Conservation (phyloP, 768 basidiomycete species). For the Clathrus columnatus region DNA sequence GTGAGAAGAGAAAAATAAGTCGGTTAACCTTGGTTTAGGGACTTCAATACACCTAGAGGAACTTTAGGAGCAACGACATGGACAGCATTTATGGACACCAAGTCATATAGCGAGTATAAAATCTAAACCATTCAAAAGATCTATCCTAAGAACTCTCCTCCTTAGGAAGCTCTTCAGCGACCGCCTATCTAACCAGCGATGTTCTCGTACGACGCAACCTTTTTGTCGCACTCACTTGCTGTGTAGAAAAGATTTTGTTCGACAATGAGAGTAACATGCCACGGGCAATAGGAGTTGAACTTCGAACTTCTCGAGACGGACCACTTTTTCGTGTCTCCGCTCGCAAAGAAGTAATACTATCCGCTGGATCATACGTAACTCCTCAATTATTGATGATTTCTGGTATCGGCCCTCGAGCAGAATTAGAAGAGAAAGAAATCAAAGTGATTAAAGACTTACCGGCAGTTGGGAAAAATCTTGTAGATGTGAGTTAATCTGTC, state of each 20-base stretch:
- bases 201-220: conserved; percentile 61
- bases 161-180: conserved; percentile 34
- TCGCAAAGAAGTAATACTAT: too few relatives aligned
- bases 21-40: conserved; percentile 43
- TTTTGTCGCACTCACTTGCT: conserved; percentile 46
- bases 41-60: conserved; percentile 49
- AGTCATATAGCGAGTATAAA: conserved; percentile 8
- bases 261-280: conserved; percentile 27
- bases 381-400: conserved; percentile 23
- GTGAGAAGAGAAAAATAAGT: conserved; percentile 48
- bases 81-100: conserved; percentile 25
- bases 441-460: conserved; percentile 22
- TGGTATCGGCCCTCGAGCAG: conserved; percentile 19
- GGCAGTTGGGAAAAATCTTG: conserved; percentile 29
- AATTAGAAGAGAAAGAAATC: conserved; percentile 17
- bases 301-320: conserved; percentile 41
- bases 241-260: conserved; percentile 47
- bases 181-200: conserved; percentile 55
- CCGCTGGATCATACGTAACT: conserved; percentile 22
- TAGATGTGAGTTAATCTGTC: conserved; percentile 18
- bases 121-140: background rate
- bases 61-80: conserved; percentile 50
- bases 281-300: conserved; percentile 56
- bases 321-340: too few relatives aligned
- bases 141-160: background rate